Percentiles rank a stretch among this genome's conserved stretches.
Evolutionary conservation across 2,329 filamentous ascomycete species (phyloP).

Genomic region (Westerdykella ornata): DNA sequence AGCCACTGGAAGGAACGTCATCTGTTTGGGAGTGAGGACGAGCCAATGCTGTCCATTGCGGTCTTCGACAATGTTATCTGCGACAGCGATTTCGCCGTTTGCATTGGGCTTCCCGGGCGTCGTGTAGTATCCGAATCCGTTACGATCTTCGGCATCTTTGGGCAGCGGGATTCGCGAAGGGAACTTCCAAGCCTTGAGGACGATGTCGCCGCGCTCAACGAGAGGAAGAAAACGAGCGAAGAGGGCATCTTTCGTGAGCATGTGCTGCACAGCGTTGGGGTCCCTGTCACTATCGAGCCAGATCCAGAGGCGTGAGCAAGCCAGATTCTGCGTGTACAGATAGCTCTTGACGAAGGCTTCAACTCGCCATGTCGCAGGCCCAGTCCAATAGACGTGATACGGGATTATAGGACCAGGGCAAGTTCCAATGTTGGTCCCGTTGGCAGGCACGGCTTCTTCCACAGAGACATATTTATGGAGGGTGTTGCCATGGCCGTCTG

Average conservation of each 20-base stretch:
- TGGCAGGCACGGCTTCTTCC: slow-evolving; percentile 30
- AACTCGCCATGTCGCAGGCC: slow-evolving; percentile 51
- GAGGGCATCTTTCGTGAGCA: slow-evolving; percentile 47
- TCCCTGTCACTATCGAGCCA: slow-evolving; percentile 51
- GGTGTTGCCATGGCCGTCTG: slow-evolving; percentile 40
- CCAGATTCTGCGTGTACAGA: slow-evolving; percentile 51
- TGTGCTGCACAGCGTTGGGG: slow-evolving; percentile 46
- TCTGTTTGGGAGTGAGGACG: slow-evolving; percentile 49
- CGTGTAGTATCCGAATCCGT: slow-evolving; percentile 47
- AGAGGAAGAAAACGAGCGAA: slow-evolving; percentile 50
- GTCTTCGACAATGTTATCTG: slow-evolving; percentile 48
- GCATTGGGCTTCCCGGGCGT: slow-evolving; percentile 40
- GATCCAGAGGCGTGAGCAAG: slow-evolving; percentile 48
- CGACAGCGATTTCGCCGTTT: slow-evolving; percentile 41
- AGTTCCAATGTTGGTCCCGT: slow-evolving; percentile 42
- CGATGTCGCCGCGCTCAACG: slow-evolving; percentile 49
- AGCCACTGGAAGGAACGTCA: slow-evolving; percentile 53
- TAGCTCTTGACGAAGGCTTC: slow-evolving; percentile 53
- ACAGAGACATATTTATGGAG: slow-evolving; percentile 34
- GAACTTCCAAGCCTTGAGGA: slow-evolving; percentile 49
- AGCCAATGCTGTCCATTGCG: slow-evolving; percentile 48
- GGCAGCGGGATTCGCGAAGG: slow-evolving; percentile 49
- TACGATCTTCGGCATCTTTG: slow-evolving; percentile 42
- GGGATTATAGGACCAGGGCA: slow-evolving; percentile 52
- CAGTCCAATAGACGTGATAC: slow-evolving; percentile 53